These are phyloP conservation scores for Glarea lozoyensis DNA, from an alignment of 495 filamentous ascomycete species.

Conservation along the genomic window DNA sequence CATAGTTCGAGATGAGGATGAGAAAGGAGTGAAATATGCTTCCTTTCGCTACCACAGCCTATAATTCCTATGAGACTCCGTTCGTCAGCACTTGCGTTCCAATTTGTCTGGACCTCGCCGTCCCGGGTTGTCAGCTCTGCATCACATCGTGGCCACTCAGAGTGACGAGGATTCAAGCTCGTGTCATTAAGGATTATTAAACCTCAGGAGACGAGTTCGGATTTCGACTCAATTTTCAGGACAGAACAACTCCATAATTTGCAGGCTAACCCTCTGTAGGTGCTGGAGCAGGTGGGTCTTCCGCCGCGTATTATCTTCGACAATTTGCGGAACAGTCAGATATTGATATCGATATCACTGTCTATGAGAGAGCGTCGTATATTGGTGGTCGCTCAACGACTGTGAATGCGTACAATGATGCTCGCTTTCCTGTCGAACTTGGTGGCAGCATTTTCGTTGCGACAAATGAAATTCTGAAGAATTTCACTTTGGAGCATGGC, in stretches of 20 bases:
- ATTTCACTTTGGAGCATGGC: slow-evolving; percentile 63
- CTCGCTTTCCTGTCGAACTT: slow-evolving; percentile 66
- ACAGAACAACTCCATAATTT: too few relatives aligned
- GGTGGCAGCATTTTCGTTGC: slow-evolving; percentile 90
- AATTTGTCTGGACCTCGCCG: too few relatives aligned
- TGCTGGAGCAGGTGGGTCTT: slow-evolving; percentile 83
- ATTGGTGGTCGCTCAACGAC: slow-evolving; percentile 88
- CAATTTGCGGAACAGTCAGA: slow-evolving; percentile 51
- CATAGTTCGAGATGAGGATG: too few relatives aligned
- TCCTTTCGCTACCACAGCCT: neutral
- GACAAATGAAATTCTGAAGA: slow-evolving; percentile 73
- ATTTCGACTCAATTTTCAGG: neutral
- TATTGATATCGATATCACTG: slow-evolving; percentile 61
- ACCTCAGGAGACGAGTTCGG: too few relatives aligned
- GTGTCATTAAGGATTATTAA: too few relatives aligned
- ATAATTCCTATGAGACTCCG: neutral
- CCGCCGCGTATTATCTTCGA: slow-evolving; percentile 72
- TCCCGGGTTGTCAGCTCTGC: too few relatives aligned
- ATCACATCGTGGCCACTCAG: too few relatives aligned
- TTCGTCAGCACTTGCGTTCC: too few relatives aligned
- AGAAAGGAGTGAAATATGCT: too few relatives aligned
- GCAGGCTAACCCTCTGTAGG: too few relatives aligned
- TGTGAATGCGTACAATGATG: slow-evolving; percentile 67
- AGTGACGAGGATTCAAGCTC: too few relatives aligned
- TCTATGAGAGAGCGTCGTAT: slow-evolving; percentile 75